Evolutionary conservation across 768 basidiomycete genomes (phyloP).

Genomic region (Piloderma croceum): DNA sequence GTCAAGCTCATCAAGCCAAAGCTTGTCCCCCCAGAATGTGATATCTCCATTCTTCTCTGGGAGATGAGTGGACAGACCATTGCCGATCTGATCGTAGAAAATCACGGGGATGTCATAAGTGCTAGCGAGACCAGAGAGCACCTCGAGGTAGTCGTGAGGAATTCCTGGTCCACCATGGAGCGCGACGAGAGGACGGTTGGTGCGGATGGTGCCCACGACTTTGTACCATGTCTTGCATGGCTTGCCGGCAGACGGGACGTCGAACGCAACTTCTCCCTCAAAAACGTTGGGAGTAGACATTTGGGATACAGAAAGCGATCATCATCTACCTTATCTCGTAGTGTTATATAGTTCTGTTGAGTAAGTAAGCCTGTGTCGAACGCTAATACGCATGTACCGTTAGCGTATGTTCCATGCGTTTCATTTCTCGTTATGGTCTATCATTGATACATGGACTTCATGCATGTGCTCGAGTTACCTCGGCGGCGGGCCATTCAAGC

Average conservation of each 20-base stretch:
- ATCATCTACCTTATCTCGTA: no score
- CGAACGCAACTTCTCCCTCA: constrained; percentile 23
- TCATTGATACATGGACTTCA: no score
- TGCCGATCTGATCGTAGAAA: constrained; percentile 42
- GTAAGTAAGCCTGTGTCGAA: no score
- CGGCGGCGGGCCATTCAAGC: no score
- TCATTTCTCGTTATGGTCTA: no score
- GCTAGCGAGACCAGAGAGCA: constrained; percentile 28
- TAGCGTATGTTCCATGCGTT: no score
- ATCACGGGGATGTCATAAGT: constrained; percentile 34
- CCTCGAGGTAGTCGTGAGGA: constrained; percentile 31
- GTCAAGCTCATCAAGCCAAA: constrained; percentile 38
- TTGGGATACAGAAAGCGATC: no score
- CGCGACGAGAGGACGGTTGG: constrained; percentile 31
- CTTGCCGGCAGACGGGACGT: constrained; percentile 22
- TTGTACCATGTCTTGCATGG: constrained; percentile 38
- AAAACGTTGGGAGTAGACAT: no score
- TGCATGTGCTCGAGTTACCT: no score
- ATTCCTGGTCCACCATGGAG: constrained; percentile 42
- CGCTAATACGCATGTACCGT: no score
- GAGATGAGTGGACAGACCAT: constrained; percentile 20
- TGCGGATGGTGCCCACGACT: constrained; percentile 28
- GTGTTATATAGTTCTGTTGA: no score
- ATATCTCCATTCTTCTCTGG: constrained; percentile 20
- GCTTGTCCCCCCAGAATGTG: constrained; percentile 33